phyloP scores from a whole-genome alignment of 805 yeast genomes.

The Lachancea sp. region DNA sequence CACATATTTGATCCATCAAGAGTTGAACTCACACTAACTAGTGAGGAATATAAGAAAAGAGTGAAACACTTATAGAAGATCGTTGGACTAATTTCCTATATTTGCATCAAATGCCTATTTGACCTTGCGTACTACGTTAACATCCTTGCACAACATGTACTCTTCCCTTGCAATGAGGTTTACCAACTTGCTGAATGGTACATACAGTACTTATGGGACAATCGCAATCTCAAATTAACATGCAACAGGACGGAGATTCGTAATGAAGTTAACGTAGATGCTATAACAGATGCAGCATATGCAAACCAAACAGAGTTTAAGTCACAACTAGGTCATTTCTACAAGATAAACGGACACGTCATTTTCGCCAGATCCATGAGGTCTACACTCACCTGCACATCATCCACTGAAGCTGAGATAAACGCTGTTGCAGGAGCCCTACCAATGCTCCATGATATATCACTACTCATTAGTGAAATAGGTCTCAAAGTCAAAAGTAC shows the following conservation, averaged over 20 bases:
- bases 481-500: background rate
- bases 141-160: conserved; percentile 7
- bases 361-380: background rate
- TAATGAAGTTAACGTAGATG: background rate
- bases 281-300: conserved; percentile 1
- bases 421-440: background rate
- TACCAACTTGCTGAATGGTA: background rate
- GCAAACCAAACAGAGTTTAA: background rate
- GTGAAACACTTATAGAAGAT: conserved; percentile 12
- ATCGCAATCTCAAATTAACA: background rate
- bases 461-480: background rate
- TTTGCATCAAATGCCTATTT: conserved; percentile 12
- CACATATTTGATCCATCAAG: conserved; percentile 2
- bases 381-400: background rate
- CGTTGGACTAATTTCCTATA: conserved; percentile 12
- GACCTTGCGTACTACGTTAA: conserved; percentile 12
- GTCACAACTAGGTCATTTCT: conserved; percentile 2
- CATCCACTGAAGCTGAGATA: conserved; percentile 1
- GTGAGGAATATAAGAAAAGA: conserved; percentile 4
- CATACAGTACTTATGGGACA: conserved; percentile 1
- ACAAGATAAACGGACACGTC: background rate
- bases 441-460: background rate
- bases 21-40: conserved; percentile 3
- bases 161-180: conserved; percentile 2
- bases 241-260: background rate